Evolutionary conservation across 164 flowering plant genomes (phyloP).

Genomic region (Piper longum): DNA sequence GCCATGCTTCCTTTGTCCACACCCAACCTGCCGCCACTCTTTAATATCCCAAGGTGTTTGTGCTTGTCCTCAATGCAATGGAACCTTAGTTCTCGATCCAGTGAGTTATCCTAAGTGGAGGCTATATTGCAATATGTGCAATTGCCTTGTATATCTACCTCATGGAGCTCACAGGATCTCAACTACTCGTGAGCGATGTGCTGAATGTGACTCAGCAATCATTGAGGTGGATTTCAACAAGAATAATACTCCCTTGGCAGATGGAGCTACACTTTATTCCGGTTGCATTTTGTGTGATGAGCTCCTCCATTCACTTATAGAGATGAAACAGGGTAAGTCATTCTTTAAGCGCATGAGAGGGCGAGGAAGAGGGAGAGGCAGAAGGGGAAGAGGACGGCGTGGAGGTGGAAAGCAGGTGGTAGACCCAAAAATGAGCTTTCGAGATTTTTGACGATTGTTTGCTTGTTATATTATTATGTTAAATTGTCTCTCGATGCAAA

Average conservation of each 20-base stretch:
- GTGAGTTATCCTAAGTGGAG: conserved; percentile 93
- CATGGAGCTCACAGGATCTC: conserved; percentile 81
- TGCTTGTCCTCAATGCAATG: conserved; percentile 90
- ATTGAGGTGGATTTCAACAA: conserved; percentile 89
- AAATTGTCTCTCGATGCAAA: no score
- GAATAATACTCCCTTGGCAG: conserved; percentile 70
- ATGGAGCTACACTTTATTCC: conserved; percentile 59
- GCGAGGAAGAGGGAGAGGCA: conserved; percentile 56
- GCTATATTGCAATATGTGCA: conserved; percentile 82
- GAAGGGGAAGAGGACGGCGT: conserved; percentile 30
- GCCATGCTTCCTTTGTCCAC: conserved; percentile 92
- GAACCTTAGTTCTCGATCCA: conserved; percentile 85
- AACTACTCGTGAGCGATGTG: conserved; percentile 53
- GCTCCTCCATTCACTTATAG: conserved; percentile 74
- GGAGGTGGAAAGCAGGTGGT: conserved; percentile 28
- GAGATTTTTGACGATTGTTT: conserved; percentile 41
- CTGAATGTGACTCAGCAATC: conserved; percentile 71
- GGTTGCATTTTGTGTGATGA: conserved; percentile 95
- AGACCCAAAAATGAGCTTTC: conserved; percentile 88
- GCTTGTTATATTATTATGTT: not conserved
- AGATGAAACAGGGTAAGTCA: conserved; percentile 80
- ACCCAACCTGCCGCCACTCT: conserved; percentile 92
- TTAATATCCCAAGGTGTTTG: conserved; percentile 83
- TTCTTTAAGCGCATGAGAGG: conserved; percentile 34
- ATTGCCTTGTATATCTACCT: conserved; percentile 78